Evolutionary conservation across 441 rosid species (phyloP).

Genomic region (Omphalea diandra): DNA sequence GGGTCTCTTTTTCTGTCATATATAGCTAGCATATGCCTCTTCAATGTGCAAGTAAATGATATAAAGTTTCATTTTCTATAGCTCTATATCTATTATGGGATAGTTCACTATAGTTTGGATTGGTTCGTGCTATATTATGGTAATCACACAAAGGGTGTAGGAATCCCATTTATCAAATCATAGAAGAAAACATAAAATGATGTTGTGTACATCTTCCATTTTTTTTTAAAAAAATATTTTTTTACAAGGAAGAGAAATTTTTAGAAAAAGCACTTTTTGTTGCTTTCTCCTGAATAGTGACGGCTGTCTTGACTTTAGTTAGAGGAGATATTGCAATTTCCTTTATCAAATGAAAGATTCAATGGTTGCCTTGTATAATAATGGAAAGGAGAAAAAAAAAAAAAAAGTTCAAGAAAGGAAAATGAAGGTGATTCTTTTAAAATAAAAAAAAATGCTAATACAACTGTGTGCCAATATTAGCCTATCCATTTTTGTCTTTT

Average conservation of each 20-base stretch:
- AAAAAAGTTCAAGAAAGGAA: slow-evolving; percentile 15
- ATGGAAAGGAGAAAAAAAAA: slow-evolving; percentile 17
- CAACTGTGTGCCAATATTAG: too few species aligned
- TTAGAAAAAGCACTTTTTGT: slow-evolving; percentile 10
- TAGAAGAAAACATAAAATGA: not conserved
- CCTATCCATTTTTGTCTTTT: too few species aligned
- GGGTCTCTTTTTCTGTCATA: not conserved
- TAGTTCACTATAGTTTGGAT: not conserved
- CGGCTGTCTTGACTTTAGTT: slow-evolving; percentile 13
- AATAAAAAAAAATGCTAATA: too few species aligned
- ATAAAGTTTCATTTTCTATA: not conserved
- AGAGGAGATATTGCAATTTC: slow-evolving; percentile 6
- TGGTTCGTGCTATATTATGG: not conserved
- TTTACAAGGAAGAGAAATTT: too few species aligned
- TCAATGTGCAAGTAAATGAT: slow-evolving; percentile 2
- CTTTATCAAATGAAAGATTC: slow-evolving; percentile 30
- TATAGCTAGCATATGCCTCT: not conserved
- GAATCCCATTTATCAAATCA: not conserved
- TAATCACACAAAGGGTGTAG: not conserved
- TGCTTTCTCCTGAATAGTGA: slow-evolving; percentile 11
- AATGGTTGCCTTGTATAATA: slow-evolving; percentile 37
- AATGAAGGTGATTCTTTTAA: not conserved
- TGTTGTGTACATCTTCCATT: too few species aligned
- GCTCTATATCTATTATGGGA: not conserved
- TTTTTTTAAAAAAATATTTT: not conserved